Evolutionary conservation across 805 yeast genomes (phyloP), one percentile per base, ranked within the genome.

Genomic region (Cyberlindnera veronae): DNA sequence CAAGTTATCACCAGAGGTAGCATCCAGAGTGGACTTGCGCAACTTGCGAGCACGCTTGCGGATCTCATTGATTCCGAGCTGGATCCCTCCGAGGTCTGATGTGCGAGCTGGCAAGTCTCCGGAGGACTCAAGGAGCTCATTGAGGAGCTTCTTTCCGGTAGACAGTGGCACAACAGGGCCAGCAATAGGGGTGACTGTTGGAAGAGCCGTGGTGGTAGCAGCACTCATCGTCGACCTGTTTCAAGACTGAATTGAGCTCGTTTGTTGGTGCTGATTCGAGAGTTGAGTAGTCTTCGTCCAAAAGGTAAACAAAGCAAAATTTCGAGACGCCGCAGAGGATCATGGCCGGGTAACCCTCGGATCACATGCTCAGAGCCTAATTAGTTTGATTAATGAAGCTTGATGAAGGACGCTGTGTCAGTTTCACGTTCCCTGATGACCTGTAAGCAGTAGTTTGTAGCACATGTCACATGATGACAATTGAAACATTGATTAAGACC

Each of bases 41-140:
- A 82, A 66, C 34, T 69, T 74, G 39, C 68, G 69, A 0, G 91
- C 81, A 45, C 82, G 76, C 51, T 79, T 75, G 51, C 79, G 79
- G 57, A 91, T 76, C 66, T 90, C 97, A 45, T 73, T 74, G 41
- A 89, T 71, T 17, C 95, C 86, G 46, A 89, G 70, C 60, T 85
- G 88, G 38, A 90, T 79, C 3, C 91, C 71, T 5, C 95, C 96
- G 31, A 88, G 62, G 39, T 84, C 89, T 32, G 82, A 75, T 38
- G 68, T 68, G 11, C 71, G 58, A 35, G 69, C 69, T 6, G 96
- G 96, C 43, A 90, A 68, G 53, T 84, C 83, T 45, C 76, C 72
- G 1, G 95, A 81, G 1, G 90, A 74, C 56, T 85, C 95, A 38
- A 88, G 61, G 39, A 89, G 71, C 55, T 88, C 96, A 45, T 78